Evolutionary conservation across 345 rosid genomes (phyloP).

Genomic region (Noccaea caerulescens): DNA sequence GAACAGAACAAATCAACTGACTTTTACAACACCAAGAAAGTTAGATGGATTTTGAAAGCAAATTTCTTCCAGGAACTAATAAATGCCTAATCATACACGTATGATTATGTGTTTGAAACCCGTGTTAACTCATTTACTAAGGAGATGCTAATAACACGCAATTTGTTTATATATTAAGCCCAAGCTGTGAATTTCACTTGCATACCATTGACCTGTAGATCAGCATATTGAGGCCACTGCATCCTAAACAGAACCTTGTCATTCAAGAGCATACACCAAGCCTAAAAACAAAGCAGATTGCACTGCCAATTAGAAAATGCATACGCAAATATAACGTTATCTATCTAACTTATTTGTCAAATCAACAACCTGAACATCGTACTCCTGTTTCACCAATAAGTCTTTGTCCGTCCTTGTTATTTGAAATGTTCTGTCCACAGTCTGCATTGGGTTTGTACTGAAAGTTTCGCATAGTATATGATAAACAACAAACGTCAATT

Average conservation of each 20-base stretch:
- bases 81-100: neutral
- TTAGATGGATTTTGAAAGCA: neutral
- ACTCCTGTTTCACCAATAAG: conserved; percentile 64
- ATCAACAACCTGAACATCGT: conserved; percentile 73
- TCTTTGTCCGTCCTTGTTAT: conserved; percentile 74
- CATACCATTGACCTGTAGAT: conserved; percentile 95
- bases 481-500: conserved; percentile 19
- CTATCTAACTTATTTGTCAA: conserved; percentile 20
- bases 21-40: neutral
- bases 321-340: neutral
- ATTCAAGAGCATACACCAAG: conserved; percentile 99
- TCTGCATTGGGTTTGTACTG: conserved; percentile 74
- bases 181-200: neutral
- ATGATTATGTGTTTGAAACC: conserved; percentile 10
- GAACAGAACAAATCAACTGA: neutral
- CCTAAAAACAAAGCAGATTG: conserved; percentile 49
- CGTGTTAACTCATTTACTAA: conserved; percentile 7
- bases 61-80: conserved; percentile 2
- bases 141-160: conserved; percentile 13
- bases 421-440: conserved; percentile 71
- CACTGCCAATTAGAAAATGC: conserved; percentile 28
- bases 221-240: conserved; percentile 98
- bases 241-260: conserved; percentile 96
- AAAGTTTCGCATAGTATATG: conserved; percentile 32
- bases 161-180: conserved; percentile 11